Conservation (phyloP, 805 yeast species). For the Saccharomycopsis babjevae region DNA sequence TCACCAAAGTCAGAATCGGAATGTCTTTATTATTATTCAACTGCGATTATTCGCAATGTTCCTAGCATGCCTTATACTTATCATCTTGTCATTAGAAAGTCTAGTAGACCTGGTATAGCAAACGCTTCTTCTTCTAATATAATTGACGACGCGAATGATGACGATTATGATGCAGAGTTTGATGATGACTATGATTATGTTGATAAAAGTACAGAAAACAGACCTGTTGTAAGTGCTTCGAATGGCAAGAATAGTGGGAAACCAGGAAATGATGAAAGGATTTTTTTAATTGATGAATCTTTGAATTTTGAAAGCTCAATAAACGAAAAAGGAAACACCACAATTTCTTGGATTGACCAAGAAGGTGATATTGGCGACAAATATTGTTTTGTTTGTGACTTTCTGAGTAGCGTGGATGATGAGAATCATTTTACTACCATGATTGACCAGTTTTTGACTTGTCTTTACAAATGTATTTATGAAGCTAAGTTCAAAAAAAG, state of each 20-base stretch:
- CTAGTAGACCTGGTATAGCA: conserved; percentile 58
- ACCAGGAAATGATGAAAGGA: conserved; percentile 47
- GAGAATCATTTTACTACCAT: conserved; percentile 27
- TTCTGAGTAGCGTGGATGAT: conserved; percentile 34
- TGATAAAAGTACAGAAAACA: conserved; percentile 23
- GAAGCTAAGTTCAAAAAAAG: conserved; percentile 61
- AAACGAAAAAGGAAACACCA: conserved; percentile 42
- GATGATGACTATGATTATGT: conserved; percentile 35
- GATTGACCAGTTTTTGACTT: conserved; percentile 51
- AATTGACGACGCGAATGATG: conserved; percentile 16
- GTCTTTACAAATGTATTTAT: conserved; percentile 59
- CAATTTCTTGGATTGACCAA: conserved; percentile 70
- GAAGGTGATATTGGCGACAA: conserved; percentile 81
- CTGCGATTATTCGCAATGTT: conserved; percentile 59
- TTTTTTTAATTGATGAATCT: conserved; percentile 53
- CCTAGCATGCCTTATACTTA: conserved; percentile 51
- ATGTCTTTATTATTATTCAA: conserved; percentile 73
- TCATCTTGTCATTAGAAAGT: conserved; percentile 61
- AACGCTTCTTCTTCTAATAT: conserved; percentile 38
- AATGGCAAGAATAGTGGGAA: conserved; percentile 21
- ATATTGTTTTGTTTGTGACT: conserved; percentile 68
- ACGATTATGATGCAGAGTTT: neutral
- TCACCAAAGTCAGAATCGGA: conserved; percentile 86
- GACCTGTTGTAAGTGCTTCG: conserved; percentile 19
- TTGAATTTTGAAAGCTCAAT: conserved; percentile 45